These are phyloP conservation scores for Taphrina wiesneri DNA, from an alignment of 1,139 yeast species.

Conservation along the genomic window DNA sequence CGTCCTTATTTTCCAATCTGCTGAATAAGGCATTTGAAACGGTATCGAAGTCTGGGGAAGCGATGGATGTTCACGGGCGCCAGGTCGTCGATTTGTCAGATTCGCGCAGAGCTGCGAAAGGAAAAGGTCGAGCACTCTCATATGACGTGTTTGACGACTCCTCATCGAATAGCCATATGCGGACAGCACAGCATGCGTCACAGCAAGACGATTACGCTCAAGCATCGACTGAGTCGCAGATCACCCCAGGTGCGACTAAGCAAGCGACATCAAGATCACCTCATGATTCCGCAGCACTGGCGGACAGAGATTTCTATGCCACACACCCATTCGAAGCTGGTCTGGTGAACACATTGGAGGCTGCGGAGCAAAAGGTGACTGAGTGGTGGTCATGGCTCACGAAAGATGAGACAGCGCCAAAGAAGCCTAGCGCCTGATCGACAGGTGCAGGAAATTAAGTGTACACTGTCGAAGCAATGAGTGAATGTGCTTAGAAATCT, in stretches of 20 bases:
- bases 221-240: not conserved
- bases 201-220: not conserved
- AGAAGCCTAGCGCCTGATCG: not conserved
- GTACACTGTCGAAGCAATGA: no score
- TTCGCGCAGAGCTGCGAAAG: slow-evolving; percentile 4
- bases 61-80: slow-evolving; percentile 12
- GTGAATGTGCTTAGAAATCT: no score
- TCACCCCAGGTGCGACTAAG: not conserved
- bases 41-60: slow-evolving; percentile 18
- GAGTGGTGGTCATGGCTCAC: slow-evolving; percentile 16
- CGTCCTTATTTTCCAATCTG: slow-evolving; percentile 1
- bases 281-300: not conserved
- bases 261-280: not conserved
- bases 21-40: slow-evolving; percentile 21
- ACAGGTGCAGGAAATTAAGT: not conserved
- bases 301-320: not conserved
- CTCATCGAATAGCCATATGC: not conserved
- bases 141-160: slow-evolving; percentile 11
- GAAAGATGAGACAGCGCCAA: not conserved
- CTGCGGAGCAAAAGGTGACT: slow-evolving; percentile 3
- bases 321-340: slow-evolving; percentile 13
- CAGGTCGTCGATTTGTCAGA: not conserved
- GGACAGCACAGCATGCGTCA: not conserved
- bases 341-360: slow-evolving; percentile 7
- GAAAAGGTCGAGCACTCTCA: slow-evolving; percentile 4